phyloP scores from a whole-genome alignment of 2,329 filamentous ascomycete species.

The Exophiala dermatitidis region DNA sequence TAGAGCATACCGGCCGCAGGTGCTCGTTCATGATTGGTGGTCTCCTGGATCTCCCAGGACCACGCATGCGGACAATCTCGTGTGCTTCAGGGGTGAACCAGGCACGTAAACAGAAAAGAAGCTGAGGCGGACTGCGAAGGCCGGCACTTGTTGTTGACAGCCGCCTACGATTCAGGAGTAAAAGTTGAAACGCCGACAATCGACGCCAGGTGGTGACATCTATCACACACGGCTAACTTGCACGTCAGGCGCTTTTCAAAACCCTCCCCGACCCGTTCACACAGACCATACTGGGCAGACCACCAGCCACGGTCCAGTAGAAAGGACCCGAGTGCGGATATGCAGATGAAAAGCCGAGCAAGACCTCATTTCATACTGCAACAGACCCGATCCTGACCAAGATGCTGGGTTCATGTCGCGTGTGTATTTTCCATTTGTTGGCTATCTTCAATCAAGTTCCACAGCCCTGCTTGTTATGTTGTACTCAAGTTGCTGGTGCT shows the following conservation, averaged over 20 bases:
- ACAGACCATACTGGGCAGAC: neutral
- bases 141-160: neutral
- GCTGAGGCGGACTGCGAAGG: neutral
- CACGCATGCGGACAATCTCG: no score
- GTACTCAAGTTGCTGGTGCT: no score
- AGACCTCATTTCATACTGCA: neutral
- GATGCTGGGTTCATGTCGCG: neutral
- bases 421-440: neutral
- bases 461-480: neutral
- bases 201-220: neutral
- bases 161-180: neutral
- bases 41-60: no score
- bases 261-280: neutral
- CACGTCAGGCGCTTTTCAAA: neutral
- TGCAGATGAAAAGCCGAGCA: neutral
- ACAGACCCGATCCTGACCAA: constrained; percentile 9
- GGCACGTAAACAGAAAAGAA: neutral
- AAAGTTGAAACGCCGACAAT: constrained; percentile 2
- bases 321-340: neutral
- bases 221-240: neutral
- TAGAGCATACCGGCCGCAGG: neutral
- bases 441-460: neutral
- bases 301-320: neutral
- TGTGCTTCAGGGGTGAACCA: no score
- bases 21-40: no score